Percentiles rank a stretch among this genome's conserved stretches.
These are phyloP conservation scores for Aspergillus flavus DNA, from an alignment of 2,329 filamentous ascomycete species.

Conservation along the genomic window DNA sequence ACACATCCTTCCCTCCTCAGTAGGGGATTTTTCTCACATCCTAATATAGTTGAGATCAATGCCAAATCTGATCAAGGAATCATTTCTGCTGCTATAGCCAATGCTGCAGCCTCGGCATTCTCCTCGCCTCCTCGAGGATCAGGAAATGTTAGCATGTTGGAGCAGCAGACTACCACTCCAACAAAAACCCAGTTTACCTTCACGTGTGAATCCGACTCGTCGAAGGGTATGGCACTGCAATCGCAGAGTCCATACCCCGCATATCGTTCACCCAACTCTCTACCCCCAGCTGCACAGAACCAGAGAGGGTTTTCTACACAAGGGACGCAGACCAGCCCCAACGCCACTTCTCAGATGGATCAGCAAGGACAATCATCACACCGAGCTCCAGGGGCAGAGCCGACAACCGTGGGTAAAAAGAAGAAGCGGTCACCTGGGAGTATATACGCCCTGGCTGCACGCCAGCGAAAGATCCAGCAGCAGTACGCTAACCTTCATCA, in stretches of 20 bases:
- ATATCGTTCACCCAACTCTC: constrained; percentile 35
- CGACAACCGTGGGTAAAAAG: constrained; percentile 59
- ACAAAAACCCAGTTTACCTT: constrained; percentile 93
- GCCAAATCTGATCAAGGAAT: constrained; percentile 68
- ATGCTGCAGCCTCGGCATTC: constrained; percentile 73
- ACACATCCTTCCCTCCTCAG: constrained; percentile 20
- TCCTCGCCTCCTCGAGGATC: constrained; percentile 64
- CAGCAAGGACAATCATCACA: constrained; percentile 35
- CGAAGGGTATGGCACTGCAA: constrained; percentile 76
- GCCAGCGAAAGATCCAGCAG: constrained; percentile 75
- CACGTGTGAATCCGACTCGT: constrained; percentile 87
- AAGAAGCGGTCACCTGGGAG: constrained; percentile 68
- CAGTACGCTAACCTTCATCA: constrained; percentile 75
- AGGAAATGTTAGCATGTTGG: constrained; percentile 77
- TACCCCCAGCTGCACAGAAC: constrained; percentile 36
- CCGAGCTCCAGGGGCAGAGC: constrained; percentile 44
- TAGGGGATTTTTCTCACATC: constrained; percentile 18
- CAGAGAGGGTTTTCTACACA: constrained; percentile 53
- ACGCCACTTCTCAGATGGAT: constrained; percentile 41
- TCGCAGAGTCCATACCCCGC: constrained; percentile 53
- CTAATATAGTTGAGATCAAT: constrained; percentile 36
- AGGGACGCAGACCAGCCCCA: constrained; percentile 59
- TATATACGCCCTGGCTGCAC: constrained; percentile 74
- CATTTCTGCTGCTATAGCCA: constrained; percentile 89
- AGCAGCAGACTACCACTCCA: constrained; percentile 68